A percentile compares a stretch with the other conserved stretches of the same genome.
Conservation (phyloP, 352 stramenopile species). For the Globisporangium uncinulatum region DNA sequence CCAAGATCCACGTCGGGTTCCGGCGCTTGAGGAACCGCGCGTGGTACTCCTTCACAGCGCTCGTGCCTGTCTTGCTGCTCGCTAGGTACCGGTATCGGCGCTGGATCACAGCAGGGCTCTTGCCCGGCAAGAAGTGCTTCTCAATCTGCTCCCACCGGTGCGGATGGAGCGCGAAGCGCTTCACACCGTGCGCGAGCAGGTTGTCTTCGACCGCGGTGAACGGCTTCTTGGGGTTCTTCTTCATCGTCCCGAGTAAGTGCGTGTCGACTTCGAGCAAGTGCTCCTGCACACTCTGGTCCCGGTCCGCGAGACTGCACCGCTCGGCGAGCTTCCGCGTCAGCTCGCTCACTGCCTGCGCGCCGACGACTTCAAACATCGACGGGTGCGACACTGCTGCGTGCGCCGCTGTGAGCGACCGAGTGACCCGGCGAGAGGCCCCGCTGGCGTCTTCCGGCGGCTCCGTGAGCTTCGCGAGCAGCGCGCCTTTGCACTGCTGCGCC, state of each 20-base stretch:
- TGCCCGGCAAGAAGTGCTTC: constrained; percentile 56
- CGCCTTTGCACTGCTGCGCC: constrained; percentile 57
- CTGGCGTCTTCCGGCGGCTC: constrained; percentile 11
- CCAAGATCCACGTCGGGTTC: constrained; percentile 52
- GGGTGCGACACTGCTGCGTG: constrained; percentile 74
- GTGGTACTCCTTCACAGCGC: constrained; percentile 58
- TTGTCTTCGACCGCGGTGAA: constrained; percentile 62
- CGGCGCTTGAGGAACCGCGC: constrained; percentile 28
- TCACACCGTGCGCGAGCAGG: constrained; percentile 60
- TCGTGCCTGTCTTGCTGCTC: constrained; percentile 50
- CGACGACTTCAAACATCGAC: constrained; percentile 84
- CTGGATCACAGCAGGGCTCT: constrained; percentile 36
- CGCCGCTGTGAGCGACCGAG: constrained; percentile 67
- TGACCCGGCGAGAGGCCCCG: constrained; percentile 44
- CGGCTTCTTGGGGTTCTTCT: constrained; percentile 34
- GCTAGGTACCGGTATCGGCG: constrained; percentile 70
- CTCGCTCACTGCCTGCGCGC: constrained; percentile 52
- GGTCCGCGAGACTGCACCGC: constrained; percentile 41
- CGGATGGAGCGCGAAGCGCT: constrained; percentile 43
- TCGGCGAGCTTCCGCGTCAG: constrained; percentile 37
- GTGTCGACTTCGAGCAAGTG: constrained; percentile 69
- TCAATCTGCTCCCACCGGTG: constrained; percentile 63
- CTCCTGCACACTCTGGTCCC: constrained; percentile 42
- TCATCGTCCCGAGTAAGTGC: constrained; percentile 51
- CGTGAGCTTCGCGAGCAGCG: constrained; percentile 61